Conservation (phyloP, 2,329 filamentous ascomycete species). For the Nemania serpens region DNA sequence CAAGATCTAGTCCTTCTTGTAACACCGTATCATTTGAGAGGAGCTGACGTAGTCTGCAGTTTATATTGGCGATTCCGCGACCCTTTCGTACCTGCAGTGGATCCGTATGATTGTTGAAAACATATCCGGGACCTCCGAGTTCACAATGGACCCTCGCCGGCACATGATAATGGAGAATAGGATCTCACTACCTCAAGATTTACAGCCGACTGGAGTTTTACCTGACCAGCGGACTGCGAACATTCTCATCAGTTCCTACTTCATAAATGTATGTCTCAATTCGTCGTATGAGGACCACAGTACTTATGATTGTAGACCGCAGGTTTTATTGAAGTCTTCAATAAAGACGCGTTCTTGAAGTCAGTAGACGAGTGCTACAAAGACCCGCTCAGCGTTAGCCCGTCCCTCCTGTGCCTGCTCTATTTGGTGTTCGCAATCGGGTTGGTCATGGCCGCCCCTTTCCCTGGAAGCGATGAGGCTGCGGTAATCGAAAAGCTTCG, state of each 20-base stretch:
- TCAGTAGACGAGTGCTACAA: slow-evolving; percentile 58
- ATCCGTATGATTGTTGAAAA: slow-evolving; percentile 64
- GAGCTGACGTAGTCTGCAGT: slow-evolving; percentile 44
- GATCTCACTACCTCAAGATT: slow-evolving; percentile 51
- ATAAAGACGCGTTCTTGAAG: slow-evolving; percentile 54
- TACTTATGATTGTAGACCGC: slow-evolving; percentile 52
- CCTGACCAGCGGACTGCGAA: slow-evolving; percentile 60
- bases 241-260: slow-evolving; percentile 62
- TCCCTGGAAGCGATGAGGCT: slow-evolving; percentile 54
- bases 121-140: slow-evolving; percentile 57
- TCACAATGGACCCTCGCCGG: slow-evolving; percentile 61
- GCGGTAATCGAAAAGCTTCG: slow-evolving; percentile 56
- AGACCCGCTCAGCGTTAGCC: slow-evolving; percentile 55
- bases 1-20: background rate
- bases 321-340: slow-evolving; percentile 65
- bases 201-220: slow-evolving; percentile 56
- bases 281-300: background rate
- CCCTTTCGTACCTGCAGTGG: slow-evolving; percentile 63
- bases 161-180: slow-evolving; percentile 62
- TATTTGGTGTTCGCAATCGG: slow-evolving; percentile 68
- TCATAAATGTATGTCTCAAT: slow-evolving; percentile 56
- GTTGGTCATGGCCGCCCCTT: slow-evolving; percentile 60
- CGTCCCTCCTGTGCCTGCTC: slow-evolving; percentile 61
- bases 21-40: background rate
- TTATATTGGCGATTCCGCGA: slow-evolving; percentile 67